Evolutionary conservation across 805 yeast genomes (phyloP).

Genomic region (Kodamaea kaohsiungensis): DNA sequence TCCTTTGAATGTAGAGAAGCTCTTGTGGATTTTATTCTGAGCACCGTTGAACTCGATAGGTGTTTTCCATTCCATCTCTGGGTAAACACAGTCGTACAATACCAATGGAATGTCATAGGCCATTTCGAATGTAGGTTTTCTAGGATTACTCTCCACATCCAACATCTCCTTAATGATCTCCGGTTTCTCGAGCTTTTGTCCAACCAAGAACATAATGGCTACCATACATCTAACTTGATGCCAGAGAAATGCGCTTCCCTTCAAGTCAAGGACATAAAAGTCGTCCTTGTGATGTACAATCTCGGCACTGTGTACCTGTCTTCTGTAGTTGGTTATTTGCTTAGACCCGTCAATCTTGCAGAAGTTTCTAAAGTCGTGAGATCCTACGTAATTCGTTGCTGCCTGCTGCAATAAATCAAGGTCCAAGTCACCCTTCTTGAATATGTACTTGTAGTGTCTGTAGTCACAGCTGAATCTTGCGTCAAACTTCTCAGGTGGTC

Average conservation of each 20-base stretch:
- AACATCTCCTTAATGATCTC: constrained; percentile 57
- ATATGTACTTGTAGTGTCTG: constrained; percentile 85
- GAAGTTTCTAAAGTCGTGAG: constrained; percentile 89
- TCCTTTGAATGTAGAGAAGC: constrained; percentile 47
- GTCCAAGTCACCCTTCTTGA: constrained; percentile 56
- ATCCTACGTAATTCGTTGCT: constrained; percentile 63
- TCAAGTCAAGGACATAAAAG: constrained; percentile 68
- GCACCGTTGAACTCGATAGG: constrained; percentile 24
- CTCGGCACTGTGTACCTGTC: constrained; percentile 58
- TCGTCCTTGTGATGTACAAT: constrained; percentile 46
- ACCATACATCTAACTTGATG: constrained; percentile 97
- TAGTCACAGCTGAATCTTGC: constrained; percentile 89
- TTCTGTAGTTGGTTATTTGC: constrained; percentile 76
- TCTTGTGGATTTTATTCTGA: constrained; percentile 38
- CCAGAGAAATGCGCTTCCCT: constrained; percentile 93
- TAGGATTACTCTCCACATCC: constrained; percentile 55
- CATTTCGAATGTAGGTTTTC: constrained; percentile 81
- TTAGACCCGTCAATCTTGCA: constrained; percentile 94
- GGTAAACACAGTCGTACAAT: constrained; percentile 79
- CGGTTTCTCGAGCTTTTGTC: constrained; percentile 72
- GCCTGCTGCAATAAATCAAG: constrained; percentile 69
- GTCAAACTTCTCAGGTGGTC: constrained; percentile 83
- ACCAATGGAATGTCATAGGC: constrained; percentile 89
- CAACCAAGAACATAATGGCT: constrained; percentile 77
- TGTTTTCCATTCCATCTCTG: constrained; percentile 67